Percentiles rank a stretch among this genome's conserved stretches.
These are phyloP conservation scores for Sporothrix variecibatus DNA, from an alignment of 2,329 filamentous ascomycete genomes.

Conservation along the genomic window DNA sequence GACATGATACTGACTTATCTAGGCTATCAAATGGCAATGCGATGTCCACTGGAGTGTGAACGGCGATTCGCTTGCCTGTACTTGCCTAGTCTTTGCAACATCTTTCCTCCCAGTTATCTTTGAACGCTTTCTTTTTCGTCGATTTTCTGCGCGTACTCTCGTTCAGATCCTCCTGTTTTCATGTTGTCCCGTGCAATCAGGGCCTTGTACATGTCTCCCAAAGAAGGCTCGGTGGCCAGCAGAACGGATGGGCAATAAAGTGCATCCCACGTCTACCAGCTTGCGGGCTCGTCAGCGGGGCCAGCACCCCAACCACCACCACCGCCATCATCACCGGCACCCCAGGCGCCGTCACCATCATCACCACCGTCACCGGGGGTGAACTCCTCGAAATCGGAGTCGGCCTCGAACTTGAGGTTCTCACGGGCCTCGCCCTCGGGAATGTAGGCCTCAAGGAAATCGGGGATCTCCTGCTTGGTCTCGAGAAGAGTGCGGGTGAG, in stretches of 20 bases:
- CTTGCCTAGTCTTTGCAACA: background rate
- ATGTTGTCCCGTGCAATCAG: background rate
- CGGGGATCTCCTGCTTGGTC: slow-evolving; percentile 74
- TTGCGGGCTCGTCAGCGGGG: background rate
- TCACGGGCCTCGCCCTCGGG: slow-evolving; percentile 55
- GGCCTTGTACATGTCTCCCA: background rate
- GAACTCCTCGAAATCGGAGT: slow-evolving; percentile 52
- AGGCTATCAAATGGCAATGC: background rate
- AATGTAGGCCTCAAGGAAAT: slow-evolving; percentile 70
- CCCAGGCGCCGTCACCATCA: slow-evolving; percentile 24
- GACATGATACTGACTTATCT: slow-evolving; percentile 3
- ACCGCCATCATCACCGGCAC: background rate
- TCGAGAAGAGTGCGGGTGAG: slow-evolving; percentile 83
- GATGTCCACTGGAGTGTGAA: background rate
- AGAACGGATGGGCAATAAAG: background rate
- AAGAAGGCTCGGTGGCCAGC: background rate
- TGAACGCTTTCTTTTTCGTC: background rate
- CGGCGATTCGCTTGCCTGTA: background rate
- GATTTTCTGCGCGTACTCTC: no score
- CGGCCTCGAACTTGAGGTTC: slow-evolving; percentile 57
- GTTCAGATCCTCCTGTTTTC: background rate
- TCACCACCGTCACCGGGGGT: slow-evolving; percentile 26
- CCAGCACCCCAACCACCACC: background rate
- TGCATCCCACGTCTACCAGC: background rate
- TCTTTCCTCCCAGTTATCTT: no score